Conservation (phyloP, 1,139 yeast species). For the Yamadazyma diddensiae region DNA sequence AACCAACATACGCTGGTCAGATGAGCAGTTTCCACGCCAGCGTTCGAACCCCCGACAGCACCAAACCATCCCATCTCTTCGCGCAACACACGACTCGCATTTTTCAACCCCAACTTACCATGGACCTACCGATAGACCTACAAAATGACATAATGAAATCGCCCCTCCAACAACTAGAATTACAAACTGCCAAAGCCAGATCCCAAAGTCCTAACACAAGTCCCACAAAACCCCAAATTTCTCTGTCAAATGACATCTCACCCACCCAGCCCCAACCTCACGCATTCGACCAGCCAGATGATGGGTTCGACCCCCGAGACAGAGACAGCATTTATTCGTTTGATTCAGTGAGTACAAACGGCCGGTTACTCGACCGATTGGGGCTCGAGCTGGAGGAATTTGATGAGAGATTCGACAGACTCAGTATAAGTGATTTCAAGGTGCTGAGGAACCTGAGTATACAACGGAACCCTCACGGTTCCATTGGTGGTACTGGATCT, state of each 20-base stretch:
- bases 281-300: background rate
- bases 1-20: too few species aligned
- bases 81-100: background rate
- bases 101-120: background rate
- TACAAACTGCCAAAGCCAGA: constrained; percentile 14
- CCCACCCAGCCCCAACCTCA: background rate
- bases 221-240: constrained; percentile 4
- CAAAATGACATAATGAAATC: constrained; percentile 15
- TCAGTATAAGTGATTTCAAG: constrained; percentile 9
- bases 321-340: constrained; percentile 40
- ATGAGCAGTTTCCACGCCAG: too few species aligned
- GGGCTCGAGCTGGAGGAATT: constrained; percentile 24
- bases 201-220: constrained; percentile 6
- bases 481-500: background rate
- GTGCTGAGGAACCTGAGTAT: background rate
- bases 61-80: background rate
- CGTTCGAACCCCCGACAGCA: too few species aligned
- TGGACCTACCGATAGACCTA: constrained; percentile 6
- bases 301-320: constrained; percentile 16
- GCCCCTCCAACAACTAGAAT: constrained; percentile 22
- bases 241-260: background rate
- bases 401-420: constrained; percentile 7
- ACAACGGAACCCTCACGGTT: constrained; percentile 1
- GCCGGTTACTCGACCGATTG: constrained; percentile 40
- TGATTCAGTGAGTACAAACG: constrained; percentile 45